Base-by-base conservation (phyloP, 2,329 filamentous ascomycete genomes). In the Colletotrichum endophyticum region DNA sequence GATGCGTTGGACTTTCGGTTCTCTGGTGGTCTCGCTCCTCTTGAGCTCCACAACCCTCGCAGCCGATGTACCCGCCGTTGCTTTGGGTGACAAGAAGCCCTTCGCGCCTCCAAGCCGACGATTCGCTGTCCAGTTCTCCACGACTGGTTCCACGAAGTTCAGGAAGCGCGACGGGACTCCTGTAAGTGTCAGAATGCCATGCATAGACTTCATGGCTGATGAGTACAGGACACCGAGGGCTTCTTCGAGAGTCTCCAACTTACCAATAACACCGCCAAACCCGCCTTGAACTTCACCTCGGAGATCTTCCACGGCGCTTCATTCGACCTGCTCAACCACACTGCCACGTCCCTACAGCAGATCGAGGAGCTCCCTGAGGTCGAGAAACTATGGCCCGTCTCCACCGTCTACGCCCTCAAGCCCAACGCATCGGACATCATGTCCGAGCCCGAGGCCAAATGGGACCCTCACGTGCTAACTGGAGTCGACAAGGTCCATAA, bases 221-320 rank as follows among this genome's bases (percentile, higher is more conserved):
- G 3, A n/a, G 28, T 32, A 12, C 5, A 62, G 72, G 67, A 75
- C 22, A 72, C 72, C 6, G 67, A 44, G 5, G 57, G 63, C 30
- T 77, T 77, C 64, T 77, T 57, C 44, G 27, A 59, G 27, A 66
- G 34, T n/a, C 34, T 75, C 8, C 28, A 72, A 49, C 16, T 62
- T 12, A 64, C 66, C 9, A 66, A 68, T 6, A 59, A 66, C 25
- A 62, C 44, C 9, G 72, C 66, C 56, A 39, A 57, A 9, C 75
- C 75, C 12, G 75, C 64, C 8, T n/a, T 71, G 19, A 75, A 71
- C 16, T 77, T 75, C 62, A 75, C 72, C 16, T 75, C 72, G 12
- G 67, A 71, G 13, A 30, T 72, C 9, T 77, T 77, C 44, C 75
- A 77, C 19, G 75, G 75, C 7, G 75, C 53, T n/a, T 77, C 71